These are phyloP conservation scores for Oxyria digyna DNA, from an alignment of 148 eudicot species.

Conservation along the genomic window DNA sequence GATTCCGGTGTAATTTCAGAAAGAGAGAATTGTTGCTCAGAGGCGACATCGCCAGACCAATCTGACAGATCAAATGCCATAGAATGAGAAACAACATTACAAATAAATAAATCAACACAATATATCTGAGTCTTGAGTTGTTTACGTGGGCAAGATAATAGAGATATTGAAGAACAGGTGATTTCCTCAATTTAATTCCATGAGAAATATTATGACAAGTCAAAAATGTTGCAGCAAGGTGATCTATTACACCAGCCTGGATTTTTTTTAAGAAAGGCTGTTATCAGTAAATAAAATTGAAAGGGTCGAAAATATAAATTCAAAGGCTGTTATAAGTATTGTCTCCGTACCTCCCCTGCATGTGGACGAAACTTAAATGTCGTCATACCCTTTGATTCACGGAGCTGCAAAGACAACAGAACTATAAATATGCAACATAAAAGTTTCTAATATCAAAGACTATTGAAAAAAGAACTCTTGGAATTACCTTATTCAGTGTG, in stretches of 20 bases:
- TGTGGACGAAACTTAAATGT: conserved; percentile 95
- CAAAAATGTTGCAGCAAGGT: conserved; percentile 94
- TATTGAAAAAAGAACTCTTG: conserved; percentile 4
- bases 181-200: conserved; percentile 92
- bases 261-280: no score
- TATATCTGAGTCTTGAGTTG: conserved; percentile 5
- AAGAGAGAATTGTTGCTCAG: conserved; percentile 98
- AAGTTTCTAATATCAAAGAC: background rate
- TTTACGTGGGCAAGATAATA: conserved; percentile 89
- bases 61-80: conserved; percentile 32
- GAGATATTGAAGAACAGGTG: conserved; percentile 95
- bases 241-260: conserved; percentile 98
- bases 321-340: background rate
- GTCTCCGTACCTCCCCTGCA: conserved; percentile 72
- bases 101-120: background rate
- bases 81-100: conserved; percentile 3
- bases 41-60: conserved; percentile 99
- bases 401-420: conserved; percentile 55
- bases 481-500: conserved; percentile 97
- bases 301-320: background rate
- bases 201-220: conserved; percentile 85
- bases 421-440: background rate
- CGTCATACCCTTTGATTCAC: conserved; percentile 96
- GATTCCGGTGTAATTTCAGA: conserved; percentile 94
- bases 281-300: conserved; percentile 8